Evolutionary conservation across 2,329 filamentous ascomycete genomes (phyloP).

Genomic region (Penicillium sp.): DNA sequence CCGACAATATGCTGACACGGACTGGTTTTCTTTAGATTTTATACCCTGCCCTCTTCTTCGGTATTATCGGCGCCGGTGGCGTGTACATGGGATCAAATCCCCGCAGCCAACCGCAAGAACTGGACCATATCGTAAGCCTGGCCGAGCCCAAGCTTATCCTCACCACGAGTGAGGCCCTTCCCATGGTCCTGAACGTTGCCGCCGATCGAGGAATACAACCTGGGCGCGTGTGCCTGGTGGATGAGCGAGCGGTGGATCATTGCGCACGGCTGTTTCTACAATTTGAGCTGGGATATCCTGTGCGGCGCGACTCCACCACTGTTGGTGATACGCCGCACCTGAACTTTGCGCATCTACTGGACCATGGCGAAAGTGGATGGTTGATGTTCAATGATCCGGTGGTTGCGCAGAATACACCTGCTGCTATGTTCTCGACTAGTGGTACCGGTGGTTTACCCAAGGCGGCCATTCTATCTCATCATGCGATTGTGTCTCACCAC

Average conservation of each 20-base stretch:
- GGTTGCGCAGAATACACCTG: conserved; percentile 53
- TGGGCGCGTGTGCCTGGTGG: conserved; percentile 42
- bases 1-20: conserved; percentile 18
- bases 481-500: conserved; percentile 60
- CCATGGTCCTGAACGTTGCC: conserved; percentile 41
- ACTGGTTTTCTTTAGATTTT: conserved; percentile 34
- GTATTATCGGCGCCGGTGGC: conserved; percentile 51
- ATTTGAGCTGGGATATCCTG: conserved; percentile 28
- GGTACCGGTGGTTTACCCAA: conserved; percentile 67
- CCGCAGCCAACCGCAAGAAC: conserved; percentile 51
- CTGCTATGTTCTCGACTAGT: conserved; percentile 57
- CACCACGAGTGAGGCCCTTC: conserved; percentile 44
- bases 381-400: conserved; percentile 47
- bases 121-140: conserved; percentile 51
- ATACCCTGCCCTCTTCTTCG: conserved; percentile 44
- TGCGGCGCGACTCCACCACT: conserved; percentile 12
- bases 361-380: conserved; percentile 55
- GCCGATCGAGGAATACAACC: conserved; percentile 35
- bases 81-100: conserved; percentile 58
- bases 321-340: conserved; percentile 16
- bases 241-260: conserved; percentile 35
- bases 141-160: conserved; percentile 54
- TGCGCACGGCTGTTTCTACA: conserved; percentile 34
- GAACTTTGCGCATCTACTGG: conserved; percentile 45
- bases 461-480: conserved; percentile 62